Conservation (phyloP, 163 green algal genomes). For the Chlamydomonas reinhardtii region DNA sequence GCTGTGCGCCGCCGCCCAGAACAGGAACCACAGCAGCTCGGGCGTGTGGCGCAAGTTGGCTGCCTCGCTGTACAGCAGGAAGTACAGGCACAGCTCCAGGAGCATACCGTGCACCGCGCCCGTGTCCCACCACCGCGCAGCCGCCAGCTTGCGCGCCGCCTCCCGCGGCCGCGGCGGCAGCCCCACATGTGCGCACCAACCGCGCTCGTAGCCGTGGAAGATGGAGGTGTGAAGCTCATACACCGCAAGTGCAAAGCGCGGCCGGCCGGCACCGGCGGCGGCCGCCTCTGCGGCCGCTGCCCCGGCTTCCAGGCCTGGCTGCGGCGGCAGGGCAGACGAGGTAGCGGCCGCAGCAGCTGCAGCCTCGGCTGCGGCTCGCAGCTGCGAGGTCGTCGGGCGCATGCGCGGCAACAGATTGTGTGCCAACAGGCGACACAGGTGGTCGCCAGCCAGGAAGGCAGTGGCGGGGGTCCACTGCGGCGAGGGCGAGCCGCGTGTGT, state of each 20-base stretch:
- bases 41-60: conserved; percentile 77
- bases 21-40: conserved; percentile 78
- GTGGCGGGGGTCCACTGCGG: conserved; percentile 64
- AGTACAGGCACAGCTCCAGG: conserved; percentile 77
- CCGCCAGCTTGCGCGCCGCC: conserved; percentile 17
- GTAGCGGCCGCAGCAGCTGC: neutral
- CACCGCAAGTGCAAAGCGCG: conserved; percentile 63
- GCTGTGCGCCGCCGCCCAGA: conserved; percentile 65
- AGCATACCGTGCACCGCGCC: conserved; percentile 63
- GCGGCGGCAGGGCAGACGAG: neutral
- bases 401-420: conserved; percentile 7
- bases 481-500: conserved; percentile 23
- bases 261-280: conserved; percentile 32
- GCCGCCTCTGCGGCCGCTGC: neutral
- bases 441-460: conserved; percentile 72
- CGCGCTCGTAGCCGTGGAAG: conserved; percentile 57
- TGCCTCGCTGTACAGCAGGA: conserved; percentile 73
- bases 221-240: conserved; percentile 69
- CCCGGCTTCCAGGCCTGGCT: neutral
- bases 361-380: neutral
- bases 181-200: conserved; percentile 68
- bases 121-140: conserved; percentile 2
- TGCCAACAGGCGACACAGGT: conserved; percentile 48
- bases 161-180: conserved; percentile 43
- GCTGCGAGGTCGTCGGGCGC: neutral